phyloP scores from a whole-genome alignment of 1,284 basidiomycete genomes.

The Flammula alnicola region DNA sequence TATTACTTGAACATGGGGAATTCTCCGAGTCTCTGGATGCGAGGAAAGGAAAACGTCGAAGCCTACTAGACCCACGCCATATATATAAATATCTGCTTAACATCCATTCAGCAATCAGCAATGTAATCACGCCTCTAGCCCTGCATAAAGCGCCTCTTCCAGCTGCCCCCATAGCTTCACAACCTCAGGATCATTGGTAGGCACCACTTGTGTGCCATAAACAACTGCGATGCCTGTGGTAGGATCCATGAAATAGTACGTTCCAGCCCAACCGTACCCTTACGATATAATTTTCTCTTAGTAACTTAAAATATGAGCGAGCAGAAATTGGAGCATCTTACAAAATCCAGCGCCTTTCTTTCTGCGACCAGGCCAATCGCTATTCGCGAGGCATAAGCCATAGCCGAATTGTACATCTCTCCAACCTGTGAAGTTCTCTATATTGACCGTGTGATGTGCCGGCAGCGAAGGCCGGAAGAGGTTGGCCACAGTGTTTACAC shows the following conservation, averaged over 20 bases:
- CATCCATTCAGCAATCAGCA: no score
- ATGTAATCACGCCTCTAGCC: conserved; percentile 10
- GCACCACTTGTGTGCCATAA: conserved; percentile 34
- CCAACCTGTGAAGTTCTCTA: conserved; percentile 17
- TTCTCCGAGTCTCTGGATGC: no score
- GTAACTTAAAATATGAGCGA: not conserved
- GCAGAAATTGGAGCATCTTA: conserved; percentile 10
- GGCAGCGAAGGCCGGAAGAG: conserved; percentile 24
- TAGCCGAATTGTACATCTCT: conserved; percentile 27
- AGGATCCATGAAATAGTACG: conserved; percentile 37
- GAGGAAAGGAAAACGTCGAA: no score
- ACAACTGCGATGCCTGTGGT: conserved; percentile 34
- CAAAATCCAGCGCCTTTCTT: conserved; percentile 33
- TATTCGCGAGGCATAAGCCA: conserved; percentile 28
- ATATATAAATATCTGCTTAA: no score
- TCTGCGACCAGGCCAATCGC: conserved; percentile 29
- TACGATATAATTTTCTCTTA: not conserved
- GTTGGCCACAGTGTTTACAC: conserved; percentile 14
- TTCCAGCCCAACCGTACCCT: conserved; percentile 40
- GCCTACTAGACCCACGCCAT: no score
- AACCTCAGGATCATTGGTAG: conserved; percentile 26
- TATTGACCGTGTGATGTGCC: not conserved
- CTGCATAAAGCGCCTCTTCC: conserved; percentile 25
- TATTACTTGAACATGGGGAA: no score
- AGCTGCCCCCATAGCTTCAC: conserved; percentile 22